Conservation (phyloP, 805 yeast genomes). For the Zygotorulaspora sp. region DNA sequence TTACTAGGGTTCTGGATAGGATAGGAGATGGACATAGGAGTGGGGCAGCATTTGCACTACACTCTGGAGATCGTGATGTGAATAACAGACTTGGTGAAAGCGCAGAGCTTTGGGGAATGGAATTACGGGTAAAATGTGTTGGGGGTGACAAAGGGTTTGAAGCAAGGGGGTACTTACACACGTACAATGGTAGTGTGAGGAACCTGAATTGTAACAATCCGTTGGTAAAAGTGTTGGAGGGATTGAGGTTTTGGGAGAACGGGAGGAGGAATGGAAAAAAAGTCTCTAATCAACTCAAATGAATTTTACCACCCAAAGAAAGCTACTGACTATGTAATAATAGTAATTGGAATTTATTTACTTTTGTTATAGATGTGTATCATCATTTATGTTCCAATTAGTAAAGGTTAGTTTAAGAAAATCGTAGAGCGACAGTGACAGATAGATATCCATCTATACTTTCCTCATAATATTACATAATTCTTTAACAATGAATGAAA, state of each 20-base stretch:
- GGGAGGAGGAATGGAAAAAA: conserved; percentile 5
- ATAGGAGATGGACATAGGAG: conserved; percentile 11
- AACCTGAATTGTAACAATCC: conserved; percentile 9
- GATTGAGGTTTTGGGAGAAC: conserved; percentile 4
- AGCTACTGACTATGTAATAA: background rate
- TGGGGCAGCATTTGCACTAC: conserved; percentile 9
- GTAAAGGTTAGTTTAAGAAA: no score
- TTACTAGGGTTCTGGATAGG: conserved; percentile 16
- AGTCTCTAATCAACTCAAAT: no score
- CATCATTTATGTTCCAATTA: no score
- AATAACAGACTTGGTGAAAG: conserved; percentile 2
- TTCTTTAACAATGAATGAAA: no score
- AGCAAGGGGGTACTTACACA: conserved; percentile 7
- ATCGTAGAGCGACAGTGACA: no score
- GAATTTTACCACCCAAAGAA: no score
- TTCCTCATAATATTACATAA: no score
- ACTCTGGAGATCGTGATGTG: conserved; percentile 10
- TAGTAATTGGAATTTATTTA: no score
- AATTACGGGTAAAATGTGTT: conserved; percentile 3
- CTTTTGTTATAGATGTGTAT: no score
- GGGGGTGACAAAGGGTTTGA: conserved; percentile 1
- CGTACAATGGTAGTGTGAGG: conserved; percentile 1
- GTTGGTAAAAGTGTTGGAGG: conserved; percentile 5
- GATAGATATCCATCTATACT: no score
- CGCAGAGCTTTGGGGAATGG: conserved; percentile 9